Evolutionary conservation across 176 grass and related monocot genomes (phyloP).

Genomic region (Lolium perenne): DNA sequence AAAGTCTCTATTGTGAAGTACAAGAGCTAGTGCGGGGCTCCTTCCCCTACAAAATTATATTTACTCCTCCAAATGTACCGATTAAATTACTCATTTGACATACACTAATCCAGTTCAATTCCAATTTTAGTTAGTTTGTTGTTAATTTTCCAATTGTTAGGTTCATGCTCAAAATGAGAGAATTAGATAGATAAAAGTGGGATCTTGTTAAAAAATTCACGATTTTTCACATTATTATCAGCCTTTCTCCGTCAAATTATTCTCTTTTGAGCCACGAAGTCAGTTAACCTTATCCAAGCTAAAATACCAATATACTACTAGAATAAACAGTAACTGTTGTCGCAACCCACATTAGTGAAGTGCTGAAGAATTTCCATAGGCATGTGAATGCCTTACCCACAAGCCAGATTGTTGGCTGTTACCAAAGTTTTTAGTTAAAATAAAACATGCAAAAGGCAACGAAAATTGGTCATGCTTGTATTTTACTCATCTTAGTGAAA

Average conservation of each 20-base stretch:
- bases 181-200: neutral
- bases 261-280: neutral
- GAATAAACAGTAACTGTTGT: conserved; percentile 21
- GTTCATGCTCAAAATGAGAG: too few relatives aligned
- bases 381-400: neutral
- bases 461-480: neutral
- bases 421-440: conserved; percentile 17
- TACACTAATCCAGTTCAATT: conserved; percentile 7
- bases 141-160: neutral
- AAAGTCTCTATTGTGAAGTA: conserved; percentile 10
- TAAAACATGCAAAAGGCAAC: neutral
- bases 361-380: neutral
- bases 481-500: conserved; percentile 9
- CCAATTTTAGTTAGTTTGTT: neutral
- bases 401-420: neutral
- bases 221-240: neutral
- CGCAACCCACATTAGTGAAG: neutral
- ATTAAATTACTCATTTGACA: neutral
- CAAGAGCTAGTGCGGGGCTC: neutral
- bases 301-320: conserved; percentile 19
- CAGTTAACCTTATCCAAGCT: neutral
- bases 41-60: neutral
- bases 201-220: neutral
- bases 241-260: neutral
- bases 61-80: neutral